A percentile compares a stretch with the other conserved stretches of the same genome.
These are phyloP conservation scores for Neonectria coccinea DNA, from an alignment of 2,329 filamentous ascomycete species.

Conservation along the genomic window DNA sequence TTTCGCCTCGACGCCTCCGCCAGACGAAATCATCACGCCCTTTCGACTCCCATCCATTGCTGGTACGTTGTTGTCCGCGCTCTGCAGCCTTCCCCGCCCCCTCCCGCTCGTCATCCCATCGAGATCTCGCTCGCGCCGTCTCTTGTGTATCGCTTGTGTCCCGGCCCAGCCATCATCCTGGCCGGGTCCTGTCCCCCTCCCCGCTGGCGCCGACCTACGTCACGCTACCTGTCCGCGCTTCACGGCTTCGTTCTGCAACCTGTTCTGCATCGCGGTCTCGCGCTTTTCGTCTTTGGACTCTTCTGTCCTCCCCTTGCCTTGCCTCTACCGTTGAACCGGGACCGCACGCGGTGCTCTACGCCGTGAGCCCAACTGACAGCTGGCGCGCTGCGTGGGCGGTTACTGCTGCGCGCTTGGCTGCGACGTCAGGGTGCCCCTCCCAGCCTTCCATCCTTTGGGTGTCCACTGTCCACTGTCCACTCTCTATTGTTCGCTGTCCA, in stretches of 20 bases:
- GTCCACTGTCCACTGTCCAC: neutral
- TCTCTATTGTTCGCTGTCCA: neutral
- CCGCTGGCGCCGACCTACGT: conserved; percentile 42
- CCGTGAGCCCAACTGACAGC: conserved; percentile 18
- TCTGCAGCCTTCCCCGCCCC: neutral
- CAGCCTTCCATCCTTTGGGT: conserved; percentile 14
- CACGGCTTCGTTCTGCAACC: conserved; percentile 33
- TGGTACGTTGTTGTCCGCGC: neutral
- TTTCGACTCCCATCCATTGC: neutral
- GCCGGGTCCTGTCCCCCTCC: conserved; percentile 27
- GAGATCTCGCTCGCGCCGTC: neutral
- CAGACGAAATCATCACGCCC: conserved; percentile 2
- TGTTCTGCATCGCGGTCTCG: conserved; percentile 23
- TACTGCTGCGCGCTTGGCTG: conserved; percentile 36
- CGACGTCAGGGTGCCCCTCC: conserved; percentile 30
- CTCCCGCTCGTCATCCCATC: neutral
- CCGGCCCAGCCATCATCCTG: conserved; percentile 19
- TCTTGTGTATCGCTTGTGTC: conserved; percentile 21
- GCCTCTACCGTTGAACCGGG: conserved; percentile 3
- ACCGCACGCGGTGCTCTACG: conserved; percentile 8
- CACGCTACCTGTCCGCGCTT: conserved; percentile 32
- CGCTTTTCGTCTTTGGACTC: conserved; percentile 13
- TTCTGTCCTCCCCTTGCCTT: conserved; percentile 1
- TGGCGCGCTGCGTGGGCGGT: conserved; percentile 10
- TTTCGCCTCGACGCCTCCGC: neutral